Conservation (phyloP, 2,329 filamentous ascomycete genomes). For the Phaeosphaeria sp. region DNA sequence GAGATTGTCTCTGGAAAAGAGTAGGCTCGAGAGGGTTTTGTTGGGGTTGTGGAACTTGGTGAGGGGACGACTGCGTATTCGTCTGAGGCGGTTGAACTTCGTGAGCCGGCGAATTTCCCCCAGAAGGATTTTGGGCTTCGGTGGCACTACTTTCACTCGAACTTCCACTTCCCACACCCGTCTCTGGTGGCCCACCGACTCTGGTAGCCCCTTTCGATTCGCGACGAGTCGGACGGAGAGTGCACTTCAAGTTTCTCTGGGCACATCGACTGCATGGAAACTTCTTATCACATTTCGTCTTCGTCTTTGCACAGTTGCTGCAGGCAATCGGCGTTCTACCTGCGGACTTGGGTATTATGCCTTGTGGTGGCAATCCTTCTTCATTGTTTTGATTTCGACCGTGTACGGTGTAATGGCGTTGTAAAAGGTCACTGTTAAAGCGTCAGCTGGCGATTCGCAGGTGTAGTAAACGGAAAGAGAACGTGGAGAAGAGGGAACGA, state of each 20-base stretch:
- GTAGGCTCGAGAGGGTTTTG: slow-evolving; percentile 22
- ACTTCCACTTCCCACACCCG: slow-evolving; percentile 30
- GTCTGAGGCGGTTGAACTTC: slow-evolving; percentile 33
- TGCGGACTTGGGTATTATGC: slow-evolving; percentile 60
- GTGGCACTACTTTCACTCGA: slow-evolving; percentile 45
- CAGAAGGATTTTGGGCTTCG: slow-evolving; percentile 40
- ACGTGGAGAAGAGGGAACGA: not conserved
- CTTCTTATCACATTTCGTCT: slow-evolving; percentile 63
- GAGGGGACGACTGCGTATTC: slow-evolving; percentile 27
- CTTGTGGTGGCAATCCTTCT: slow-evolving; percentile 55
- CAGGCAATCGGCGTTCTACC: slow-evolving; percentile 61
- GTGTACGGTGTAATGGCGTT: slow-evolving; percentile 61
- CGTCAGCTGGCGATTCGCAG: slow-evolving; percentile 18
- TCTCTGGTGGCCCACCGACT: slow-evolving; percentile 30
- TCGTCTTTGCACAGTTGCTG: slow-evolving; percentile 62
- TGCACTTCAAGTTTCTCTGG: slow-evolving; percentile 56
- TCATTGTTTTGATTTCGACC: slow-evolving; percentile 59
- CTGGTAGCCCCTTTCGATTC: slow-evolving; percentile 53
- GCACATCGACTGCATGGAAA: slow-evolving; percentile 61
- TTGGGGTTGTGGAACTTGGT: slow-evolving; percentile 22
- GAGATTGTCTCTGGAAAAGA: slow-evolving; percentile 39
- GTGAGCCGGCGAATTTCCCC: slow-evolving; percentile 43
- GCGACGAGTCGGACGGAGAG: slow-evolving; percentile 55
- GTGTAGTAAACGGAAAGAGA: not conserved
- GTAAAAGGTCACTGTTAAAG: slow-evolving; percentile 55